Conservation (phyloP, 164 flowering plant species). For the Berberis vulgaris region DNA sequence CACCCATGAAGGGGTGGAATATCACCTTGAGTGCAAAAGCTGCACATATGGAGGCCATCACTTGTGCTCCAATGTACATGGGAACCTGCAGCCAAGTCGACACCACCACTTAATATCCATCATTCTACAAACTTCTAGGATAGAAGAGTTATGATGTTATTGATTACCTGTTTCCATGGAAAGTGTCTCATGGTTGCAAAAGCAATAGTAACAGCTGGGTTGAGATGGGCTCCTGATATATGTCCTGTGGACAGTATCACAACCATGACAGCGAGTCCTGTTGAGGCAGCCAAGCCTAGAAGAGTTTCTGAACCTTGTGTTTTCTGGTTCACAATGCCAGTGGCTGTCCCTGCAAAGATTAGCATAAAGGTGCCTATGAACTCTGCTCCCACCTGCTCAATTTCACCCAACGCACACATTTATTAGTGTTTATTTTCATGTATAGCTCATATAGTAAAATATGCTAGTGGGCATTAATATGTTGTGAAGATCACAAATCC, state of each 20-base stretch:
- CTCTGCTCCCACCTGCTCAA: conserved; percentile 74
- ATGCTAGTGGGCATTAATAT: too few relatives aligned
- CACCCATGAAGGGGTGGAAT: conserved; percentile 62
- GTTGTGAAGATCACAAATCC: too few relatives aligned
- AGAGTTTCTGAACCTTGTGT: conserved; percentile 50
- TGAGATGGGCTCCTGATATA: conserved; percentile 88
- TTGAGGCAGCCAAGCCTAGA: conserved; percentile 50
- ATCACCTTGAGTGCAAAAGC: conserved; percentile 50
- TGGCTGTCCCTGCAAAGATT: conserved; percentile 72
- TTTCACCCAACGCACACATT: too few relatives aligned
- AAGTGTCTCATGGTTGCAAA: conserved; percentile 70
- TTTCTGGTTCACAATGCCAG: conserved; percentile 77
- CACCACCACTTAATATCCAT: not conserved
- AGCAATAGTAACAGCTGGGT: conserved; percentile 70
- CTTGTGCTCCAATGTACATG: conserved; percentile 60
- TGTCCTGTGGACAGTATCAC: conserved; percentile 72
- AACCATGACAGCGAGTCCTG: conserved; percentile 80
- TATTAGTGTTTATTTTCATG: too few relatives aligned
- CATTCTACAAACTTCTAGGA: not conserved
- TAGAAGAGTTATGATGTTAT: conserved; percentile 5
- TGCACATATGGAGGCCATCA: conserved; percentile 68
- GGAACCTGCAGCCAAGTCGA: conserved; percentile 48
- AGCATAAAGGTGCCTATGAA: conserved; percentile 79
- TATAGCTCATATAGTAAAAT: too few relatives aligned
- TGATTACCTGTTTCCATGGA: conserved; percentile 59